Base-by-base conservation (phyloP, 2,329 filamentous ascomycete genomes). In the Xylariaceae sp. region DNA sequence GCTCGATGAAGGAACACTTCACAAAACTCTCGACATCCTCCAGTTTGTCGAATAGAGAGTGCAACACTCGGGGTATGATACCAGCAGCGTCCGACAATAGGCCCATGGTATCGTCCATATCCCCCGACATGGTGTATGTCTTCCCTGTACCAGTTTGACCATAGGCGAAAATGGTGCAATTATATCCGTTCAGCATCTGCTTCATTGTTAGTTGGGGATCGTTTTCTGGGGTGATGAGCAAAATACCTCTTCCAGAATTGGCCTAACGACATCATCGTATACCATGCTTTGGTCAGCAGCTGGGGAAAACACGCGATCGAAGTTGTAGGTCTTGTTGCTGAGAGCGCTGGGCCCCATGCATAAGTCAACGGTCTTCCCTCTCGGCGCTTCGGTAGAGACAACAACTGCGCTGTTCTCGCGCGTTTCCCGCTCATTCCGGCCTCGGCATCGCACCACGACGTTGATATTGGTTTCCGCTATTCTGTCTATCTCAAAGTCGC, bases 71-170 rank as follows among this genome's bases (percentile, higher is more conserved):
- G 21, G 95, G 95, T 58, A 99, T 94, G 63, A 99, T 97, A 64
- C 94, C 94, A 26, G 95, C 94, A 37, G 85, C 87, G 67, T 97
- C 94, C 1, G 92, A 92, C 13, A 95, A 78, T 55, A 96, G 84
- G 1, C 92, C 90, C 36, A 91, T 73, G 0, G 84, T 89, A 63
- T 96, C 89, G 13, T 82, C 89, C 84, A 99, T 96, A 70, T 99
- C 92, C 51, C 94, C 94, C 0, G 92, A 96, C 94, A 99, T 99
- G 21, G 94, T 99, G 72, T 99, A 99, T 13, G 94, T 99, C 72
- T 99, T 99, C 64, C 94, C 94, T 0, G 94, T 99, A 42, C 94
- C 94, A 0, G 94, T 99, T 71, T 99, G 94, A 22, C 94, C 94
- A 70, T 99, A 99, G 32, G 94, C 94, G 65, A 99, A 99, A 56